Evolutionary conservation across 768 basidiomycete genomes (phyloP).

Genomic region (Nidularia pulvinata): DNA sequence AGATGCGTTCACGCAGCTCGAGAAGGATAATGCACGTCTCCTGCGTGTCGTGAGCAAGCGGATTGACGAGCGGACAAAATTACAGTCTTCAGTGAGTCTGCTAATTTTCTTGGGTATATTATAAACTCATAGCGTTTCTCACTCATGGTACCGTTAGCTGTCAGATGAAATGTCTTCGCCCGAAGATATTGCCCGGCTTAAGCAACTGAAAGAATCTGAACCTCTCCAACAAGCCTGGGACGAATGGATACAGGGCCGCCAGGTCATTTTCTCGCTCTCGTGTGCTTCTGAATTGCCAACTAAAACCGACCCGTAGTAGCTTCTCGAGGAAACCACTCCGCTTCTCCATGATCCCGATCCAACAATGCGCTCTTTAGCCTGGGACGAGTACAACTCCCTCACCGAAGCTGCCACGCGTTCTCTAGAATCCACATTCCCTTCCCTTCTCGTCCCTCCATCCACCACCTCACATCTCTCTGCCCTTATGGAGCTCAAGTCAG

Average conservation of each 20-base stretch:
- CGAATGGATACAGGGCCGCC: constrained; percentile 49
- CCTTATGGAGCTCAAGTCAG: constrained; percentile 89
- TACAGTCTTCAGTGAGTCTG: constrained; percentile 41
- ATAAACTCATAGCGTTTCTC: neutral
- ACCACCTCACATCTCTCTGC: constrained; percentile 68
- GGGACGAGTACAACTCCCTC: constrained; percentile 60
- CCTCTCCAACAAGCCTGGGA: constrained; percentile 70
- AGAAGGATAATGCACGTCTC: constrained; percentile 47
- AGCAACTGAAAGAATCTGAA: constrained; percentile 69
- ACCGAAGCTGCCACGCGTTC: constrained; percentile 27
- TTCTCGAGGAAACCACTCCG: constrained; percentile 57
- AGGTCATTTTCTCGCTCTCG: constrained; percentile 41
- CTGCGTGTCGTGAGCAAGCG: constrained; percentile 54
- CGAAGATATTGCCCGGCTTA: constrained; percentile 58
- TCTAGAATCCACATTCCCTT: constrained; percentile 54
- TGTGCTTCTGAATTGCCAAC: neutral
- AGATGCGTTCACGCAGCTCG: constrained; percentile 17
- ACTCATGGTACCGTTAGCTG: constrained; percentile 30
- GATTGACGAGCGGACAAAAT: constrained; percentile 43
- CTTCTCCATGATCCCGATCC: constrained; percentile 77
- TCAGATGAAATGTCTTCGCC: constrained; percentile 51
- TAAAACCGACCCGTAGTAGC: constrained; percentile 41
- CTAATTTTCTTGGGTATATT: neutral
- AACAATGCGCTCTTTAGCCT: constrained; percentile 71
- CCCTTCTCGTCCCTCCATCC: constrained; percentile 74